Evolutionary conservation across 805 yeast species (phyloP), one percentile per base, ranked within the genome.

Genomic region (Candida boleticola): DNA sequence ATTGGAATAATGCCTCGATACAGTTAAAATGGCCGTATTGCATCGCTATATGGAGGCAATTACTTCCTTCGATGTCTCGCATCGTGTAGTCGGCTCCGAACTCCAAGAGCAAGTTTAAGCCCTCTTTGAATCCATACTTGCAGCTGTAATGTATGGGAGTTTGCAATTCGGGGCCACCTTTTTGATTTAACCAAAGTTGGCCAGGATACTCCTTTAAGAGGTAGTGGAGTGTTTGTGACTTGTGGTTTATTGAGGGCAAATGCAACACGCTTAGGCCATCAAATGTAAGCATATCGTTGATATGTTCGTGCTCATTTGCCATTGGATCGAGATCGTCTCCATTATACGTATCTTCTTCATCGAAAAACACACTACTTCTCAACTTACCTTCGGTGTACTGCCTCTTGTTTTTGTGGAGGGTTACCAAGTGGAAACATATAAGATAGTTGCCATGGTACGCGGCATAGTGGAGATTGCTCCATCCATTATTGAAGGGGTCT

Each of bases 401-500:
- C 11, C 10, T 23, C 25, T 18, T 22, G 16, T 57, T 53, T 44
- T 52, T 58, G 43, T 63, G 54, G 35, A 55, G 58, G 21, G 69
- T 61, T 4, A 70, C 54, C 13, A 70, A 49, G 51, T 68, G 73
- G 54, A 61, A 68, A 45, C 76, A 70, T 5, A 70, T 58, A 38
- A 70, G 52, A 45, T 70, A 70, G 49, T 68, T 60, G 22, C 76
- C 76, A 43, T 64, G 52, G 47, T 54, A 68, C 9, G 68, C 54
- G 6, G 73, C 70, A 50, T 66, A 68, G 53, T 70, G 74, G 33
- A 70, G 60, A 45, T 68, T 70, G 39, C 61, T 50, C 74, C 74
- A 70, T 23, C 76, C 76, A 17, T 55, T 43, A 35, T 61, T 22
- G 27, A 35, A 26, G 13, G 66, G 55, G 47, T 70, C 72, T 13